Conservation (phyloP, 1,284 basidiomycete genomes). For the Pseudozyma hubeiensis region DNA sequence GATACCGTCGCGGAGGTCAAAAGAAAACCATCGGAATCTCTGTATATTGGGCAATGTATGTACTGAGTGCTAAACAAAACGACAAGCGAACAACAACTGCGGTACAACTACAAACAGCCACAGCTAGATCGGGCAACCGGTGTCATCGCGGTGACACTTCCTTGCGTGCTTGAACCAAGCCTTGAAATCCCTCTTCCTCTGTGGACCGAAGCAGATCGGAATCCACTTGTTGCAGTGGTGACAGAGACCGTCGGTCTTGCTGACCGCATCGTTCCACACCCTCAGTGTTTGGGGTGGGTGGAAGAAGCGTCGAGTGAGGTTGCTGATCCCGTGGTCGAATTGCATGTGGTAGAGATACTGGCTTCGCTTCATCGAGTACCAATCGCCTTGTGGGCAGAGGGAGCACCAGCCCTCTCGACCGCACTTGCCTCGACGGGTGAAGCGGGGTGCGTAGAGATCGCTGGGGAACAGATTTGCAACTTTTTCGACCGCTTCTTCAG, state of each 20-base stretch:
- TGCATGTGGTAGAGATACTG: constrained; percentile 35
- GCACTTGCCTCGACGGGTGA: constrained; percentile 14
- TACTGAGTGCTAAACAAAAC: too few relatives aligned
- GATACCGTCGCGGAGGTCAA: too few relatives aligned
- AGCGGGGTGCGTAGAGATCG: constrained; percentile 26
- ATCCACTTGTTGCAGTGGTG: constrained; percentile 21
- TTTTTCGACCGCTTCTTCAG: constrained; percentile 2
- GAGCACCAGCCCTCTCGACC: constrained; percentile 27
- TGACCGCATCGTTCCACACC: constrained; percentile 25
- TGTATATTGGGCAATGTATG: too few relatives aligned
- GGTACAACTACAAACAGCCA: too few relatives aligned
- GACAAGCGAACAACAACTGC: too few relatives aligned
- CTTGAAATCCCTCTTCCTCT: constrained; percentile 20
- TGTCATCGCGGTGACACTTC: constrained; percentile 20
- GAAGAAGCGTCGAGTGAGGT: constrained; percentile 6
- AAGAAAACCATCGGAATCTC: too few relatives aligned
- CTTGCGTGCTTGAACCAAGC: constrained; percentile 26
- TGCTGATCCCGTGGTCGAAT: constrained; percentile 27
- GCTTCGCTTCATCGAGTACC: constrained; percentile 30
- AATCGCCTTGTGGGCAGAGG: constrained; percentile 20
- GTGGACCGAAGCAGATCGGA: constrained; percentile 22
- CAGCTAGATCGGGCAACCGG: constrained; percentile 9
- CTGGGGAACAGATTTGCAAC: constrained; percentile 12
- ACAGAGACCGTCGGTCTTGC: constrained; percentile 19
- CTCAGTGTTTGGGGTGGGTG: constrained; percentile 6